These are phyloP conservation scores for Canavalia gladiata DNA, from an alignment of 306 rosid genomes.

Conservation along the genomic window DNA sequence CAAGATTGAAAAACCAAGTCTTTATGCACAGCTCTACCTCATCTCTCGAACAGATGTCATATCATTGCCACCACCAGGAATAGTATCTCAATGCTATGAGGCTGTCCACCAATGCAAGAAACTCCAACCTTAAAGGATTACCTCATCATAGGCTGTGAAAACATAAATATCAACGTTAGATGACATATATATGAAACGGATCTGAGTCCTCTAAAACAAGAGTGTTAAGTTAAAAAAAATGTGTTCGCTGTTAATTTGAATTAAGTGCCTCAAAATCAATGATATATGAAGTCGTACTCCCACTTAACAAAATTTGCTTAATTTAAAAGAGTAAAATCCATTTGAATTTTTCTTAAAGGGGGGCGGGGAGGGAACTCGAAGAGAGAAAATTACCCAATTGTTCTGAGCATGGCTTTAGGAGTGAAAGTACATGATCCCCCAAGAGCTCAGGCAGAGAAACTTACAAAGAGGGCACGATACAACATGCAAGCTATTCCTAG, in stretches of 20 bases:
- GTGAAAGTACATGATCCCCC: conserved; percentile 47
- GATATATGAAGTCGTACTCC: no score
- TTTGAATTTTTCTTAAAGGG: no score
- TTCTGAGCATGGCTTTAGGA: conserved; percentile 45
- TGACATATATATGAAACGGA: not conserved
- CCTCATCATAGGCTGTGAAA: conserved; percentile 46
- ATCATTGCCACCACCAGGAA: conserved; percentile 40
- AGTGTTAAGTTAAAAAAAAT: no score
- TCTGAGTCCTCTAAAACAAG: no score
- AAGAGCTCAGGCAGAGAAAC: conserved; percentile 69
- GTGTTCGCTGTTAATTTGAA: no score
- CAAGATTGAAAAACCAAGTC: conserved; percentile 19
- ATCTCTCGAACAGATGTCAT: conserved; percentile 33
- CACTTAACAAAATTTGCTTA: no score
- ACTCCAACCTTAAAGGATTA: conserved; percentile 39
- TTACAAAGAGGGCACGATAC: conserved; percentile 46
- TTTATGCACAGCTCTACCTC: conserved; percentile 31
- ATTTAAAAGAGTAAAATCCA: no score
- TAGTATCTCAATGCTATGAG: conserved; percentile 35
- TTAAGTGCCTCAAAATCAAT: no score
- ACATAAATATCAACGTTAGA: conserved; percentile 33
- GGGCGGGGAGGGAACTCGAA: not conserved
- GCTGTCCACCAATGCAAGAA: conserved; percentile 43
- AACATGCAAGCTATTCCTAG: conserved; percentile 47
- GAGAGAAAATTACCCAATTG: conserved; percentile 54